A percentile compares a stretch with the other conserved stretches of the same genome.
Conservation (phyloP, 371 early-diverging fungal genomes). For the Syncephalastrum contaminatum region DNA sequence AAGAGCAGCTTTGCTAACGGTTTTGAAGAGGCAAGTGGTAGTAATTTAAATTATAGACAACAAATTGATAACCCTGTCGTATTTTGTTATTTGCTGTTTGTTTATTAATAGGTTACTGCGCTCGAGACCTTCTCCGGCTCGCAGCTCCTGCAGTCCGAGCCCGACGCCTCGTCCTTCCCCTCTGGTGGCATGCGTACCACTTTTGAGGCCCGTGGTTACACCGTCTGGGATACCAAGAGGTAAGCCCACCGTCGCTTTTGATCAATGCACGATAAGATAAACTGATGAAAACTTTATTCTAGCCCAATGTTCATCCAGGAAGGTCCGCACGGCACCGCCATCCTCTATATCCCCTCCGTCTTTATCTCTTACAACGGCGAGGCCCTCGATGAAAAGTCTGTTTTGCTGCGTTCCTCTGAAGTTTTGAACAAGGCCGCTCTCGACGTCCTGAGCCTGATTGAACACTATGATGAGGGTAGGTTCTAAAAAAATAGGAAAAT, state of each 20-base stretch:
- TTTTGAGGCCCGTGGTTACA: constrained; percentile 99
- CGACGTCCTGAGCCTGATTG: constrained; percentile 74
- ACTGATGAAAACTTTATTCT: constrained; percentile 15
- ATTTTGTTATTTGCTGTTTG: not conserved
- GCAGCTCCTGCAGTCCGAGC: constrained; percentile 96
- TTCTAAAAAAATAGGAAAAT: no score
- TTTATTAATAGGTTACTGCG: constrained; percentile 59
- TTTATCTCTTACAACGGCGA: constrained; percentile 99
- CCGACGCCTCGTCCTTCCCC: constrained; percentile 99
- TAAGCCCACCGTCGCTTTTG: constrained; percentile 21
- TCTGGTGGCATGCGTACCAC: constrained; percentile 97
- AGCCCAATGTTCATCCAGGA: constrained; percentile 95
- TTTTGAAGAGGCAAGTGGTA: constrained; percentile 68
- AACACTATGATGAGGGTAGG: constrained; percentile 56
- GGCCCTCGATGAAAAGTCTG: constrained; percentile 97
- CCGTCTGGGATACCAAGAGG: constrained; percentile 95
- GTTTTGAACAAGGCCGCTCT: constrained; percentile 78
- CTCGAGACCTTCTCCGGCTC: constrained; percentile 95
- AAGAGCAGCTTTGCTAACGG: constrained; percentile 72
- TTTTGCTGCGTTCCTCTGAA: constrained; percentile 88
- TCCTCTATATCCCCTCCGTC: constrained; percentile 95
- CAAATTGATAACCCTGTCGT: no score
- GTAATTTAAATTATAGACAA: constrained; percentile 1
- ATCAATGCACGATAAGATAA: not conserved
- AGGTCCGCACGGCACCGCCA: constrained; percentile 88